These are phyloP conservation scores for Coniochaeta hoffmannii DNA, from an alignment of 2,329 filamentous ascomycete genomes.

Conservation along the genomic window DNA sequence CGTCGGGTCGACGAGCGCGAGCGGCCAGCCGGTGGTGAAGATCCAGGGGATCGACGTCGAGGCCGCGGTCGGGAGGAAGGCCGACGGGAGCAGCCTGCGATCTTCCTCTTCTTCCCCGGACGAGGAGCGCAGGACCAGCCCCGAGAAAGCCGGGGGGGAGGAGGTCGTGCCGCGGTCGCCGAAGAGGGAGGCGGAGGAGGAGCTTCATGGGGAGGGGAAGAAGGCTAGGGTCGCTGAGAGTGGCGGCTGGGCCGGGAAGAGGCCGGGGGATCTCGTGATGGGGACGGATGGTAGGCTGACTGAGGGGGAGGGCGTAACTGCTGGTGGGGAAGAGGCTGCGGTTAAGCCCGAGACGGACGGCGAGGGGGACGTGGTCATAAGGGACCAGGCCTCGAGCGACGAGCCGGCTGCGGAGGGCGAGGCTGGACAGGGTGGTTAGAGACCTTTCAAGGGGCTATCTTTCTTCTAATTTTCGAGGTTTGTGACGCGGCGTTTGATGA, in stretches of 20 bases:
- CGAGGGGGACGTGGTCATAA: constrained; percentile 1
- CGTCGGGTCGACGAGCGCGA: constrained; percentile 18
- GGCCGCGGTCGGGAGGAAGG: constrained; percentile 51
- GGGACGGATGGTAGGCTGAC: constrained; percentile 2
- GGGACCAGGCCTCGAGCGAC: neutral
- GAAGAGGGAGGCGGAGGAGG: constrained; percentile 50
- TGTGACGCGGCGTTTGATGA: neutral
- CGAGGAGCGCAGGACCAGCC: constrained; percentile 14
- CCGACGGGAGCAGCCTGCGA: too few species aligned
- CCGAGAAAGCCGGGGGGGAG: constrained; percentile 8
- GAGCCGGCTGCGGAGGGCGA: neutral
- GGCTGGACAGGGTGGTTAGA: neutral
- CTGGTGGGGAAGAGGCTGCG: neutral
- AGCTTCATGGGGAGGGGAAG: constrained; percentile 35
- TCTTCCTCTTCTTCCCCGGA: too few species aligned
- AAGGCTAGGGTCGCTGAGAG: constrained; percentile 39
- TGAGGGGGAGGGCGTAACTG: neutral
- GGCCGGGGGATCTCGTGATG: constrained; percentile 8
- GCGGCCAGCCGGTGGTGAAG: constrained; percentile 30
- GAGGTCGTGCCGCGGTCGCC: constrained; percentile 25
- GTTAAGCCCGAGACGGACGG: neutral
- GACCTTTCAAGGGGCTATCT: neutral
- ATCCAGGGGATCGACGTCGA: constrained; percentile 53
- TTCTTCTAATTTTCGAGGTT: neutral
- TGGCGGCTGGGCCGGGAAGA: constrained; percentile 10